These are phyloP conservation scores for Conringia planisiliqua DNA, from an alignment of 345 rosid species.

Conservation along the genomic window DNA sequence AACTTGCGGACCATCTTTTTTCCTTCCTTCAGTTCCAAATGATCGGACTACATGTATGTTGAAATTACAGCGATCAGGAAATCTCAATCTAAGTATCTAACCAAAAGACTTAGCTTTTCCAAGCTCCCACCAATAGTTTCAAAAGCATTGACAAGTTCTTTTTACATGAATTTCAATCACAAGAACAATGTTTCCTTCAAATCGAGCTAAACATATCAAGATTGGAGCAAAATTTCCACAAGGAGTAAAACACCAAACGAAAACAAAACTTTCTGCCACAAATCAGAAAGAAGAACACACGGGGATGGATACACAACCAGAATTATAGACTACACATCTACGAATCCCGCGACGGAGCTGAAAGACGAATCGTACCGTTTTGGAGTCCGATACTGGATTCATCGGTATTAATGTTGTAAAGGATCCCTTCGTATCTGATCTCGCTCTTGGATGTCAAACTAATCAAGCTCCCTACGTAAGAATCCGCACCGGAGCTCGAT, in stretches of 20 bases:
- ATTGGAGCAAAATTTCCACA: neutral
- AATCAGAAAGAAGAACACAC: neutral
- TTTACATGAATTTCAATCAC: neutral
- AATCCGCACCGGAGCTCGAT: slow-evolving; percentile 74
- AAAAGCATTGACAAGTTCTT: neutral
- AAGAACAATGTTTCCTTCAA: neutral
- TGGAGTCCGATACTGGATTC: slow-evolving; percentile 93
- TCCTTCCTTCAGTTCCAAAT: slow-evolving; percentile 72
- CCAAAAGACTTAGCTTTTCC: neutral
- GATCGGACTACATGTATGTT: slow-evolving; percentile 46
- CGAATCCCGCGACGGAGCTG: neutral
- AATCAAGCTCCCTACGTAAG: slow-evolving; percentile 92
- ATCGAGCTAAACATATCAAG: slow-evolving; percentile 1
- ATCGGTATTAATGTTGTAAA: slow-evolving; percentile 85
- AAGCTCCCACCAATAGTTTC: neutral
- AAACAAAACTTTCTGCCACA: neutral
- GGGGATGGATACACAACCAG: neutral
- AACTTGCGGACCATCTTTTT: slow-evolving; percentile 62
- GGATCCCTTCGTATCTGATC: slow-evolving; percentile 93
- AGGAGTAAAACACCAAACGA: neutral
- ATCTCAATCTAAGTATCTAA: slow-evolving; percentile 10
- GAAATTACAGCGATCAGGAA: slow-evolving; percentile 1
- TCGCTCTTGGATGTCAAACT: slow-evolving; percentile 95
- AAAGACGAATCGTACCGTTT: slow-evolving; percentile 49
- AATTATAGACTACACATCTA: neutral